These are phyloP conservation scores for Pachyrhizus erosus DNA, from an alignment of 306 rosid species.

Conservation along the genomic window DNA sequence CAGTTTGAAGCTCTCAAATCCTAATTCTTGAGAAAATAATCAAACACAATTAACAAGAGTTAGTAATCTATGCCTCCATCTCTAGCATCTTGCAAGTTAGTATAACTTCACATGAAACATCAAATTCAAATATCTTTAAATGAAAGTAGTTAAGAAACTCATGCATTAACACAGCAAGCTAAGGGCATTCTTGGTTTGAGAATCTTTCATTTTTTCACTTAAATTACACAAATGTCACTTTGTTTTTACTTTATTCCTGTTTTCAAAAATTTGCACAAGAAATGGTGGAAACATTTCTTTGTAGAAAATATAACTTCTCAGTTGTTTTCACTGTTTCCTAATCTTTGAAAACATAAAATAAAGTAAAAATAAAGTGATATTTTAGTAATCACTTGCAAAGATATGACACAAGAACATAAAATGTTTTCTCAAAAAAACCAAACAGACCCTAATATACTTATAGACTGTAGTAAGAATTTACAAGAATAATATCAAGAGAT, in stretches of 20 bases:
- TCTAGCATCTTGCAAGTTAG: slow-evolving; percentile 20
- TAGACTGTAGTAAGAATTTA: background rate
- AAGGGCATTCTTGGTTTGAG: background rate
- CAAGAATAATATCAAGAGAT: background rate
- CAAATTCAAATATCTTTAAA: slow-evolving; percentile 10
- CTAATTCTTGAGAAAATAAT: slow-evolving; percentile 15
- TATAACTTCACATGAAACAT: slow-evolving; percentile 19
- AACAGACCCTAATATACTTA: background rate
- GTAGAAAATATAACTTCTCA: background rate
- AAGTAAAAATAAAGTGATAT: background rate
- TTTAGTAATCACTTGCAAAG: background rate
- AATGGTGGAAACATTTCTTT: background rate
- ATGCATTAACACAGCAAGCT: background rate
- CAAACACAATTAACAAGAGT: background rate
- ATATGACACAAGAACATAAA: background rate
- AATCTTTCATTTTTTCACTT: background rate
- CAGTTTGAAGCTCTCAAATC: slow-evolving; percentile 11
- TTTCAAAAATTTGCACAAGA: background rate
- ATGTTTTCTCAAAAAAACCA: slow-evolving; percentile 6
- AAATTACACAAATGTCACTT: background rate
- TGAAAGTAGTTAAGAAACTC: slow-evolving; percentile 32
- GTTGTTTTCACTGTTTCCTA: background rate
- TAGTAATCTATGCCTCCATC: slow-evolving; percentile 8
- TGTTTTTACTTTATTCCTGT: background rate
- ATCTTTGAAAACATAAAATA: background rate